Base-by-base conservation (phyloP, 2,329 filamentous ascomycete genomes). In the Phaeoacremonium minimum region DNA sequence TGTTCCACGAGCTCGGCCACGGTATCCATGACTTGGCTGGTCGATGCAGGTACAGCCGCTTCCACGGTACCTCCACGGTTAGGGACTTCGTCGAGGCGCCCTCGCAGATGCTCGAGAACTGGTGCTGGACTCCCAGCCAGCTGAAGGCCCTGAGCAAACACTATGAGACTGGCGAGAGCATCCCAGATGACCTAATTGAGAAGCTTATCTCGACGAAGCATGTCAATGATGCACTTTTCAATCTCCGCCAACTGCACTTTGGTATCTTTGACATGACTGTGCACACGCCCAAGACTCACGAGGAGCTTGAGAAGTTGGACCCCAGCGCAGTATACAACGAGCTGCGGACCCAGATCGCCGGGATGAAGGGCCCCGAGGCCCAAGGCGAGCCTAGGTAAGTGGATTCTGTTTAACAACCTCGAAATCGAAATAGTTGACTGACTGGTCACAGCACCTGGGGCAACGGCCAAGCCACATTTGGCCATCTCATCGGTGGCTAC, bases 231-330 rank as follows among this genome's bases (percentile, higher is more conserved):
- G 85, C 85, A 0, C 73, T 88, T 5, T 85, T 85, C 63, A 90
- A 88, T 53, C 71, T 91, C 18, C 73, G 83, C 28, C 87, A 91
- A 60, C 67, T 93, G 29, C 80, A 88, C 58, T 88, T 89, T 52
- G 87, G 85, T 28, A 83, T 87, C 42, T 91, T 87, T 49, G 86
- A 93, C 57, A 91, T 93, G 86, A 78, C 79, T 0, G 73, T 91
- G 4, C 87, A 93, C 61, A 77, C 80, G 18, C 81, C 84, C 7
- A 67, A 71, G 46, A 75, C 72, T n/a, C 84, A 87, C 45, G 77
- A 75, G 9, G 83, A 79, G n/a, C 64, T 84, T 13, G 72, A 87
- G 64, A 62, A 69, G 15, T 59, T 90, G 42, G 73, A 88, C 38
- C 68, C 82, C 18, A 77, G 77, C 32, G 68, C 71, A 42, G 64